Conservation (phyloP, 306 rosid genomes). For the Medicago ruthenica region DNA sequence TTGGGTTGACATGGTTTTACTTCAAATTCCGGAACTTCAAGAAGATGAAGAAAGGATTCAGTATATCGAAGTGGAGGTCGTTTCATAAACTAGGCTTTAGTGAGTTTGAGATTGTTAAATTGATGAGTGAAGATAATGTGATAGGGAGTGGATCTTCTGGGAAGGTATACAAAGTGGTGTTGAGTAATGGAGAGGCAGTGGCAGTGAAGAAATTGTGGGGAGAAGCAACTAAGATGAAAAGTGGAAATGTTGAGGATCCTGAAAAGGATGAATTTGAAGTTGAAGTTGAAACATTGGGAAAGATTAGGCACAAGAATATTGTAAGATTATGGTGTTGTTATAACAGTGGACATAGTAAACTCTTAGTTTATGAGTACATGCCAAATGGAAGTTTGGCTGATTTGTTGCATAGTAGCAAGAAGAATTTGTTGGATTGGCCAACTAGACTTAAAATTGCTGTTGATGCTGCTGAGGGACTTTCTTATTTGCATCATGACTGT, state of each 20-base stretch:
- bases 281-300: slow-evolving; percentile 84
- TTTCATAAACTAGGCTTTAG: slow-evolving; percentile 76
- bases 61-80: slow-evolving; percentile 69
- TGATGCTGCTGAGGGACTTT: slow-evolving; percentile 87
- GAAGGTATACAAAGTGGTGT: slow-evolving; percentile 75
- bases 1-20: slow-evolving; percentile 69
- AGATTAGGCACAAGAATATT: slow-evolving; percentile 81
- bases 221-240: slow-evolving; percentile 46
- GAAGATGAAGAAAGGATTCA: slow-evolving; percentile 54
- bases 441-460: slow-evolving; percentile 68
- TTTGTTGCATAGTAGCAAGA: slow-evolving; percentile 60
- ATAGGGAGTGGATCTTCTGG: slow-evolving; percentile 83
- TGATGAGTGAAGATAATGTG: slow-evolving; percentile 69
- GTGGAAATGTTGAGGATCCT: slow-evolving; percentile 31
- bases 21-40: slow-evolving; percentile 58
- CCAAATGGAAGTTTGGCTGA: slow-evolving; percentile 87
- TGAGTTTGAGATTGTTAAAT: slow-evolving; percentile 61
- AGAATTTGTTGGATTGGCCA: slow-evolving; percentile 69
- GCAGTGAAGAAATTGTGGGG: slow-evolving; percentile 82
- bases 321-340: slow-evolving; percentile 84
- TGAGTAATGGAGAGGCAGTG: slow-evolving; percentile 67
- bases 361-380: slow-evolving; percentile 84
- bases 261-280: slow-evolving; percentile 71
- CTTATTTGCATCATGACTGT: slow-evolving; percentile 84
- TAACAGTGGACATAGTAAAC: slow-evolving; percentile 62